Evolutionary conservation across 306 rosid species (phyloP), one percentile per base, ranked within the genome.

Genomic region (Dryas alaskensis): DNA sequence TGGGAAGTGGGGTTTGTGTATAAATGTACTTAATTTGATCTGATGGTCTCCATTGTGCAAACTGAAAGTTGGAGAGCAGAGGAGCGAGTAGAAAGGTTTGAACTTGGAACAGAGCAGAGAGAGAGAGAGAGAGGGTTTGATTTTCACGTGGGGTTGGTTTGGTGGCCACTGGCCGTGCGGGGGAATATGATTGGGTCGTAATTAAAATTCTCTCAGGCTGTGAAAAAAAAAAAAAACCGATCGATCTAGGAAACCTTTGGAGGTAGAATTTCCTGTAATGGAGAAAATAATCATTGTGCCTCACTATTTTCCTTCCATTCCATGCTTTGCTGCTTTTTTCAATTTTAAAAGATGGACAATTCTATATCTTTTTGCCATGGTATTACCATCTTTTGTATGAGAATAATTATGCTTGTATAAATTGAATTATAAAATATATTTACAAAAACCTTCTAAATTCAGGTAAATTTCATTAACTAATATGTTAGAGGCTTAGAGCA

Each of bases 151-250:
- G 78, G 54, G 84, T 76, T 74, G 73, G 82, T 31, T 31, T 31
- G 37, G 37, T 31, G 37, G 37, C 1, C 2, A 31, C 37, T 31
- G 37, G 58, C 83, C 82, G 84, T 86, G 83, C 81, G 84, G 78
- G 80, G 4, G 48, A 81, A 73, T 78, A 79, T 85, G 73, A 78
- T 85, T 79, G 80, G 82, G 48, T 70, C 62, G 65, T 81, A 85
- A 85, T 85, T 79, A 72, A 83, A 79, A 51, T 31, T 31, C 37
- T 77, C 63, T 60, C 17, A 67, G 79, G 79, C 69, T 84, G 90
- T 84, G 67, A 72, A 67, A 61, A 68, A 4, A 10, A 25, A 60
- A 49, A 52, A 7, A 40, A 73, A 74, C 2, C 37, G 37, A 31
- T 31, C 37, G 37, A 54, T 11, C 61, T 77, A n/a, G 69, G 52